phyloP scores from a whole-genome alignment of 1,139 yeast species.

The Geotrichum restrictum region DNA sequence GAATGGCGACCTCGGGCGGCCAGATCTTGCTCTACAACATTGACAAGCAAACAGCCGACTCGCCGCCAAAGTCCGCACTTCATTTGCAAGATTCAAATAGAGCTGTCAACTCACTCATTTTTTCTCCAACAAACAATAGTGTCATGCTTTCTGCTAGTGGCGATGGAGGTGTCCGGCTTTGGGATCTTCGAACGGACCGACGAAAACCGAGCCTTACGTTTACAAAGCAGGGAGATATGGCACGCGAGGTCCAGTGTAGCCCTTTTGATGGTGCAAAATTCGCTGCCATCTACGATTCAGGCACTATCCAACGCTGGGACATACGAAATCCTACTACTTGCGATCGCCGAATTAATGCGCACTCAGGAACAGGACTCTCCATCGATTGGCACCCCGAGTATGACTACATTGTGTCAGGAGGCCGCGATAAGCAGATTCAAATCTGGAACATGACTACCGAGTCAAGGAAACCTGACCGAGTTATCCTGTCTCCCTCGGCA shows the following conservation, averaged over 20 bases:
- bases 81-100: slow-evolving; percentile 65
- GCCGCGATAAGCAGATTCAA: slow-evolving; percentile 80
- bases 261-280: slow-evolving; percentile 46
- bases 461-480: slow-evolving; percentile 59
- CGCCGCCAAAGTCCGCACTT: slow-evolving; percentile 38
- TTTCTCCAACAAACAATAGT: slow-evolving; percentile 54
- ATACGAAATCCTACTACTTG: slow-evolving; percentile 47
- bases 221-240: slow-evolving; percentile 46
- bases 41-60: slow-evolving; percentile 32
- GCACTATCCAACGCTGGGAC: slow-evolving; percentile 82
- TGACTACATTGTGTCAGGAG: slow-evolving; percentile 86
- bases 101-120: slow-evolving; percentile 76
- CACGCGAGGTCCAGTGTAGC: slow-evolving; percentile 42
- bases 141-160: slow-evolving; percentile 79
- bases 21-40: slow-evolving; percentile 47
- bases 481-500: slow-evolving; percentile 72
- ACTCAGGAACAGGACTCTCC: slow-evolving; percentile 85
- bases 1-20: slow-evolving; percentile 35
- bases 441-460: slow-evolving; percentile 63
- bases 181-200: slow-evolving; percentile 70
- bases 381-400: slow-evolving; percentile 83
- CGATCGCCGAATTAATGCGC: slow-evolving; percentile 80
- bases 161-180: slow-evolving; percentile 80
- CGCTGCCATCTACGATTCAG: slow-evolving; percentile 84
- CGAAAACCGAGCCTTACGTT: slow-evolving; percentile 47